Conservation (phyloP, 306 rosid species). For the Coriaria nepalensis region DNA sequence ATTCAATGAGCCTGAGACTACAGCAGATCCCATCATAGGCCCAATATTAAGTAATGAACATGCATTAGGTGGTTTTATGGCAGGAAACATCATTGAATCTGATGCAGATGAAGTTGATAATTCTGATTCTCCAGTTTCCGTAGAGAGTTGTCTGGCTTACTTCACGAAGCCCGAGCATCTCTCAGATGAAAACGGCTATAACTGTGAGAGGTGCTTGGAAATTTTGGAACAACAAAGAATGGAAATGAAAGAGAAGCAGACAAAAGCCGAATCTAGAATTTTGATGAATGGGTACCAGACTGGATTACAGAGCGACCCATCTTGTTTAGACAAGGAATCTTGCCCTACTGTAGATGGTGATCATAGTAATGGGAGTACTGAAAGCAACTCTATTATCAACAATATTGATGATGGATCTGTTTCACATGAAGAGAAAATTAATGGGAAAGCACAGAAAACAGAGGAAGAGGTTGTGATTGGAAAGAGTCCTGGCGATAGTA, state of each 20-base stretch:
- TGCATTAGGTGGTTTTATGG: constrained; percentile 31
- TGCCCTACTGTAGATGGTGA: constrained; percentile 21
- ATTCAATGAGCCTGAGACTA: constrained; percentile 72
- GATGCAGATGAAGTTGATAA: constrained; percentile 97
- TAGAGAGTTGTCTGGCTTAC: constrained; percentile 80
- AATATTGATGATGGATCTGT: constrained; percentile 22
- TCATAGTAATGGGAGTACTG: constrained; percentile 24
- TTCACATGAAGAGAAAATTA: constrained; percentile 11
- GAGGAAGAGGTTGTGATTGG: constrained; percentile 14
- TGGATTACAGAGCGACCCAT: constrained; percentile 21
- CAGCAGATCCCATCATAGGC: constrained; percentile 51
- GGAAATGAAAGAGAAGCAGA: constrained; percentile 24
- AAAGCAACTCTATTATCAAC: constrained; percentile 12
- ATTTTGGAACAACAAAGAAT: constrained; percentile 29
- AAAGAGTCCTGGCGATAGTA: constrained; percentile 22
- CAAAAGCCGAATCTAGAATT: constrained; percentile 16
- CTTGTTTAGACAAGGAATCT: constrained; percentile 15
- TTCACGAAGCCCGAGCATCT: constrained; percentile 90
- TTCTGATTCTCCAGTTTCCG: constrained; percentile 70
- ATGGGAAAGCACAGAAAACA: neutral
- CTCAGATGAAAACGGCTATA: constrained; percentile 78
- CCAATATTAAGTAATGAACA: constrained; percentile 41
- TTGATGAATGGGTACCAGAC: constrained; percentile 26
- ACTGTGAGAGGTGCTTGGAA: constrained; percentile 85
- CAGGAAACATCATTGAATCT: constrained; percentile 53